Evolutionary conservation across 2,329 filamentous ascomycete species (phyloP).

Genomic region (Fusarium tjaetaba): DNA sequence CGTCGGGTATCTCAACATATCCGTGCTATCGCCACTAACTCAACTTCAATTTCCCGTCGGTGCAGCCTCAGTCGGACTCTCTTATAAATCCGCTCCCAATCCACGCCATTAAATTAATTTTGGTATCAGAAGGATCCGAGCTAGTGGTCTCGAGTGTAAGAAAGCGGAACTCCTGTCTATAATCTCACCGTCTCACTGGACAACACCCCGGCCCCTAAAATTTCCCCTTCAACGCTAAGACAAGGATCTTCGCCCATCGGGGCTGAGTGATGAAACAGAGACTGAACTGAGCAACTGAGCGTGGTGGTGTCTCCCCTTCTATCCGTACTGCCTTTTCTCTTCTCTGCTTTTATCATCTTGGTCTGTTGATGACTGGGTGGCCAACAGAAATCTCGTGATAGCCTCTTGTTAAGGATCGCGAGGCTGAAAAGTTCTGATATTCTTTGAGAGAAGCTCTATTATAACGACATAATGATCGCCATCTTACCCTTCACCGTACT

Average conservation of each 20-base stretch:
- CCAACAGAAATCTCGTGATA: not conserved
- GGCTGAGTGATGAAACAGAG: constrained; percentile 29
- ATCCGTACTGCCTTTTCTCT: not conserved
- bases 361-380: not conserved
- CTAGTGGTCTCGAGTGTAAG: not conserved
- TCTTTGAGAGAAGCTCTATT: not conserved
- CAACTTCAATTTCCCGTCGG: constrained; percentile 5
- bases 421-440: not conserved
- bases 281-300: not conserved
- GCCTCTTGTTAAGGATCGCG: not conserved
- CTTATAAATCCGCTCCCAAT: not conserved
- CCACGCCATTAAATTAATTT: constrained; percentile 1
- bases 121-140: constrained; percentile 13
- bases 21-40: not conserved
- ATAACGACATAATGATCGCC: constrained; percentile 5
- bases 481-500: constrained; percentile 12
- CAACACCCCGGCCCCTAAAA: not conserved
- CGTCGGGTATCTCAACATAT: not conserved
- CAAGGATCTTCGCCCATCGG: constrained; percentile 18
- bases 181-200: constrained; percentile 12
- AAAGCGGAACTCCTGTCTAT: constrained; percentile 1
- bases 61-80: not conserved
- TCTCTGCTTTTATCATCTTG: not conserved
- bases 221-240: constrained; percentile 17
- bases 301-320: not conserved